Evolutionary conservation across 2,329 filamentous ascomycete species (phyloP).

Genomic region (Fusarium succisae): DNA sequence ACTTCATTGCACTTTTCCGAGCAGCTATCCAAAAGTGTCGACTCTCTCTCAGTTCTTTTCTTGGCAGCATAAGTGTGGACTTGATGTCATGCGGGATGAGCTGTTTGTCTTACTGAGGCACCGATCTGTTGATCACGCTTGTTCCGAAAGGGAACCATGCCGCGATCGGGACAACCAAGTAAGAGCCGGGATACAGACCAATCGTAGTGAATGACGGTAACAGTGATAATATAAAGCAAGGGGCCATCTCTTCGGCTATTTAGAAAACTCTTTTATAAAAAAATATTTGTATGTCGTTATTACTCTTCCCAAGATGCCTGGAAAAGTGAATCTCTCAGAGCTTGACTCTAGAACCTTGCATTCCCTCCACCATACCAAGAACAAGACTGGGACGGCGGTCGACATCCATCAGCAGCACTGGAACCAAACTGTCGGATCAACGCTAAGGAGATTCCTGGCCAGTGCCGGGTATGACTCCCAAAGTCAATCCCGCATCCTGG

Average conservation of each 20-base stretch:
- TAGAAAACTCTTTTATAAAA: no score
- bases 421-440: not conserved
- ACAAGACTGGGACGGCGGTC: not conserved
- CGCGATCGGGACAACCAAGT: not conserved
- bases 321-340: not conserved
- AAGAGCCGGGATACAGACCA: not conserved
- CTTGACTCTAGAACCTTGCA: not conserved
- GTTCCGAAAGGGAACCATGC: not conserved
- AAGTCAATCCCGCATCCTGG: not conserved
- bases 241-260: fast-evolving
- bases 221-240: no score
- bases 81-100: not conserved
- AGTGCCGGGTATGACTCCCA: not conserved
- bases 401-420: not conserved
- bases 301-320: not conserved
- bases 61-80: not conserved
- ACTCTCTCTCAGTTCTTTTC: fast-evolving
- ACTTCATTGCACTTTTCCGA: not conserved
- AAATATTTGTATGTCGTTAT: not conserved
- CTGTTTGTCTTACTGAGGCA: not conserved
- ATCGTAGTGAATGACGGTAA: fast-evolving
- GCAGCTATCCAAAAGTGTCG: no score
- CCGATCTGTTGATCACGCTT: not conserved
- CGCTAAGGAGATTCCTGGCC: not conserved
- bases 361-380: not conserved